Conservation (phyloP, 306 rosid genomes). For the Cucurbita maxima region DNA sequence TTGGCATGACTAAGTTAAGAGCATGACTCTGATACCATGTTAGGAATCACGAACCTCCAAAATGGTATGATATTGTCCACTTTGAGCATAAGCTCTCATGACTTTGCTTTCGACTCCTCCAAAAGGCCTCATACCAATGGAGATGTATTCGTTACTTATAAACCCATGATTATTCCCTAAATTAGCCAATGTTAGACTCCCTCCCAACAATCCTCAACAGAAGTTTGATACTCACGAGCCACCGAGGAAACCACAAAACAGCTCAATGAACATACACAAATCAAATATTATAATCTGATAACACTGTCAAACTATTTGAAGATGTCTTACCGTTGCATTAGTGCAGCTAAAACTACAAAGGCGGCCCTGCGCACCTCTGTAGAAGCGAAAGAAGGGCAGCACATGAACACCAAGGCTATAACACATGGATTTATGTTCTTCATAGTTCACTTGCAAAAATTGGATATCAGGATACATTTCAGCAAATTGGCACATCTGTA, state of each 20-base stretch:
- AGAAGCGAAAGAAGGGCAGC: slow-evolving; percentile 81
- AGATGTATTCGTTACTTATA: too few relatives aligned
- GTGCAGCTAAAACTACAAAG: slow-evolving; percentile 91
- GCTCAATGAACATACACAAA: neutral
- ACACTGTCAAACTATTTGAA: neutral
- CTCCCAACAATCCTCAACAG: too few relatives aligned
- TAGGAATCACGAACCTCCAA: too few relatives aligned
- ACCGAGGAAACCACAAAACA: neutral
- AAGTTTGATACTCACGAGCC: neutral
- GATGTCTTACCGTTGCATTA: slow-evolving; percentile 67
- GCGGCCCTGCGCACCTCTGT: slow-evolving; percentile 85
- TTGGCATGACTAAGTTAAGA: too few relatives aligned
- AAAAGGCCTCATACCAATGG: too few relatives aligned
- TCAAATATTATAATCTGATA: neutral
- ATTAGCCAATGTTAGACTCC: too few relatives aligned
- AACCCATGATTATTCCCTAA: too few relatives aligned
- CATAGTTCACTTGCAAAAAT: slow-evolving; percentile 71
- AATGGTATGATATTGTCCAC: too few relatives aligned
- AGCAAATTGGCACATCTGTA: slow-evolving; percentile 70
- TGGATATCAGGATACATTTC: slow-evolving; percentile 73
- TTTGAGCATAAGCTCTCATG: too few relatives aligned
- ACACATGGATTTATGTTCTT: slow-evolving; percentile 74
- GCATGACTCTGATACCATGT: too few relatives aligned
- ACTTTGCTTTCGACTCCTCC: too few relatives aligned
- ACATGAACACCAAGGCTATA: slow-evolving; percentile 83